Base-by-base conservation (phyloP, 805 yeast species). In the Zygoascus ofunaensis region DNA sequence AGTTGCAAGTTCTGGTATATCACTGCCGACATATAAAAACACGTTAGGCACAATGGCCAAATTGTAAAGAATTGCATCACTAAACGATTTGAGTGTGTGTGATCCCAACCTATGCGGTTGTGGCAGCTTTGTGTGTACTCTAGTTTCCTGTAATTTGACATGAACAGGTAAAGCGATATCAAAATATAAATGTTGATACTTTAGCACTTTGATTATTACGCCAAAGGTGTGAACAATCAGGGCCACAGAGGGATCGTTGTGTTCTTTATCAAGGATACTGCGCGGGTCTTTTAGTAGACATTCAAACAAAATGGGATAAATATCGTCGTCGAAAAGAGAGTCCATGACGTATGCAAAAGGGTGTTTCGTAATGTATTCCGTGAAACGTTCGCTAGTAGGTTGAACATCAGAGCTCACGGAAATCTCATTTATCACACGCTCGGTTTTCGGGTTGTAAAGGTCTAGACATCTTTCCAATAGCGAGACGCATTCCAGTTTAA, bases 31-130 rank as follows among this genome's bases (percentile, higher is more conserved):
- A 55, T 85, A 86, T 15, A 87, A 62, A 0, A 92, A 82, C 37
- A 87, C 59, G 50, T 83, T 83, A 0, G 85, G 84, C 19, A 89
- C 71, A 7, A 83, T 64, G 0, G 87, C 75, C n/a, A 87, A 63
- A 49, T 83, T 75, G 59, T 79, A 77, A 20, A 84, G 63, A 5
- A 89, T 64, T 0, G 89, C 80, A 55, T 86, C 94, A 55, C 71
- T 78, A 51, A 84, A 83, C 3, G 82, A 73, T 12, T 73, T 63
- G 5, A 80, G 57, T 0, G 85, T 87, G 53, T 74, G 79, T 2
- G 79, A 71, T 4, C 83, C 81, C 40, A 73, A 50, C n/a, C 43
- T 15, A 20, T 34, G 30, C 7, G 30, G 30, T 12, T 26, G 30
- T 24, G n/a, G 33, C 20, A 15, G 15, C 33, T 24, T 37, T 32